Base-by-base conservation (phyloP, 2,329 filamentous ascomycete genomes). In the Diaporthe capsici region DNA sequence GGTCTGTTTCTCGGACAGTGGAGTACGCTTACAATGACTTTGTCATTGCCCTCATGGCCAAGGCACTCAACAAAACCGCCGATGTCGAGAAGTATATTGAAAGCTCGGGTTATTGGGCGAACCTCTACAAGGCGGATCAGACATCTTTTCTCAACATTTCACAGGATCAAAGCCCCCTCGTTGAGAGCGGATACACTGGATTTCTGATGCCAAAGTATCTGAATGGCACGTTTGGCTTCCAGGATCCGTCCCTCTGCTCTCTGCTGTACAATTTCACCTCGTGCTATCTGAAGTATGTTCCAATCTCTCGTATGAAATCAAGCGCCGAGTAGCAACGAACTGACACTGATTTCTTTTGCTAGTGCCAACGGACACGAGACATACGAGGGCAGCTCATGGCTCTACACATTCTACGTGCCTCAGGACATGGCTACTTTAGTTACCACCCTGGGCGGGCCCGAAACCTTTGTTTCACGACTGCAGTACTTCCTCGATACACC, bases 11-110 rank as follows among this genome's bases (percentile, higher is more conserved):
- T 1, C 87, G 93, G 7, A 94, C 93, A 0, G 88, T 94, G 0
- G 93, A 95, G 81, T 95, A 95, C 79, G 90, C 92, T 1, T 95
- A 95, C 82, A 90, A 95, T 75, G 93, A 95, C 82, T 95, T 91
- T 78, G 90, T 88, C 75, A 90, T 93, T 68, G 86, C 90, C 0
- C 84, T 89, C 37, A 88, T 94, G 73, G 92, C 92, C 0, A 86
- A 87, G 39, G 85, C 84, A 0, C 81, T 93, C 57, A 90, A 89
- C 4, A 86, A 89, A 15, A 84, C 85, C 8, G 82, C 80, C 0
- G 92, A 93, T 57, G 86, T 87, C 15, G 85, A 89, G 73, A 91
- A 88, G 78, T 94, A 94, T 72, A 81, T 88, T 0, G 80, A 81
- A 0, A 88, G 91, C 0, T 89, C 90, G 28, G 84, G 84, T 0